These are phyloP conservation scores for Syncephalis plumigaleata DNA, from an alignment of 371 early-diverging fungal genomes.

Conservation along the genomic window DNA sequence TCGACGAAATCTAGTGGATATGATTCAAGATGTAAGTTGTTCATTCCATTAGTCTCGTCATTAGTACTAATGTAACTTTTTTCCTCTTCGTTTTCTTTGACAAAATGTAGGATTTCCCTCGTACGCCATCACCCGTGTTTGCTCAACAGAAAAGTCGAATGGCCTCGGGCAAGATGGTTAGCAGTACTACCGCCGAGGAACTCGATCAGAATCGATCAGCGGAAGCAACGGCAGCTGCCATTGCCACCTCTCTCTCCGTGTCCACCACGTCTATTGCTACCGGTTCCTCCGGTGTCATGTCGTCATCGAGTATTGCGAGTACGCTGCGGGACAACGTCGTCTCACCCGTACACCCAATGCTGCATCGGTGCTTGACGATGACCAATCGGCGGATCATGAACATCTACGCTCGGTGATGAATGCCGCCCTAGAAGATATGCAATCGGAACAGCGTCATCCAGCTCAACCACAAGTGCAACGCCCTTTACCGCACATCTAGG, in stretches of 20 bases:
- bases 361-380: constrained; percentile 2
- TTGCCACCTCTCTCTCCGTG: constrained; percentile 4
- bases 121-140: constrained; percentile 71
- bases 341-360: not conserved
- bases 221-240: constrained; percentile 15
- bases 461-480: too few relatives aligned
- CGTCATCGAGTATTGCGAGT: constrained; percentile 10
- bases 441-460: constrained; percentile 8
- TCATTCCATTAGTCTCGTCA: not conserved
- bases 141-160: constrained; percentile 31
- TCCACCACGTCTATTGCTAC: constrained; percentile 6
- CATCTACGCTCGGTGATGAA: constrained; percentile 26
- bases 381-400: constrained; percentile 4
- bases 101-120: constrained; percentile 43
- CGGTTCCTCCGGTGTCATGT: constrained; percentile 12
- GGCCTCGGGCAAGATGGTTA: constrained; percentile 4
- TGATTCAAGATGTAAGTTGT: constrained; percentile 9
- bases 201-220: constrained; percentile 19
- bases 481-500: constrained; percentile 2
- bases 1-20: constrained; percentile 9
- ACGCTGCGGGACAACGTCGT: constrained; percentile 13
- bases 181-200: too few relatives aligned
- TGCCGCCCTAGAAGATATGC: constrained; percentile 28
- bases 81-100: constrained; percentile 4
- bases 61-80: not conserved